phyloP scores from a whole-genome alignment of 768 basidiomycete genomes.

The Psilocybe cubensis region DNA sequence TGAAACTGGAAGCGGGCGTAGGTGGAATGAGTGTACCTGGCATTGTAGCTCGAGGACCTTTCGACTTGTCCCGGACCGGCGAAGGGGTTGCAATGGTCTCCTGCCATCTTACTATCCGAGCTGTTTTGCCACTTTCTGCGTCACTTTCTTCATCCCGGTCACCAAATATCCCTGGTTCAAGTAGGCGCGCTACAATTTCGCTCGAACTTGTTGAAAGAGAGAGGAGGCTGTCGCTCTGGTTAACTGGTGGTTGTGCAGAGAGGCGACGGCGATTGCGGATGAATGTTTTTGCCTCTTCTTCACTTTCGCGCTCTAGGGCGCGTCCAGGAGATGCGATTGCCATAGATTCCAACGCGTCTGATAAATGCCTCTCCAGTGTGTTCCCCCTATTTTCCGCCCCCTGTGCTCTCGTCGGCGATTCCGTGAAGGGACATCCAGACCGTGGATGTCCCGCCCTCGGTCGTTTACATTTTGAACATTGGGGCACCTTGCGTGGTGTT shows the following conservation, averaged over 20 bases:
- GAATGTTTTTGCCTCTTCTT: slow-evolving; percentile 36
- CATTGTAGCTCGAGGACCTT: slow-evolving; percentile 46
- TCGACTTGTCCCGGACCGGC: slow-evolving; percentile 19
- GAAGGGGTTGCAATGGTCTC: slow-evolving; percentile 28
- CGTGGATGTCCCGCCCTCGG: slow-evolving; percentile 64
- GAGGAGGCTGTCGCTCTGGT: slow-evolving; percentile 44
- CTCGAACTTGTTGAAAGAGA: slow-evolving; percentile 54
- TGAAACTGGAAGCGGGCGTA: slow-evolving; percentile 44
- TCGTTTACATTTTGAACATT: slow-evolving; percentile 58
- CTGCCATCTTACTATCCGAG: slow-evolving; percentile 39
- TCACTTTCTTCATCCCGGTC: slow-evolving; percentile 29
- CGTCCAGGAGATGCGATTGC: slow-evolving; percentile 33
- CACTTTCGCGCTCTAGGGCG: slow-evolving; percentile 22
- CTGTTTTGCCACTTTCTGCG: slow-evolving; percentile 26
- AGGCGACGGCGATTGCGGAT: slow-evolving; percentile 36
- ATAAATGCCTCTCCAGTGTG: slow-evolving; percentile 29
- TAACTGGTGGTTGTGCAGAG: slow-evolving; percentile 27
- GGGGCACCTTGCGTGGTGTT: slow-evolving; percentile 54
- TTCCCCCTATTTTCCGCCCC: slow-evolving; percentile 5
- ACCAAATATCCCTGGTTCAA: slow-evolving; percentile 47
- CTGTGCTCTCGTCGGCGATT: slow-evolving; percentile 27
- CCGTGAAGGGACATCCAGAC: slow-evolving; percentile 57
- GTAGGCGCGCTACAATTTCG: slow-evolving; percentile 48
- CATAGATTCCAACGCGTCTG: slow-evolving; percentile 50
- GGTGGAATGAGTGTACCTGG: slow-evolving; percentile 59